Conservation (phyloP, 164 flowering plant species). For the Umbellularia californica region DNA sequence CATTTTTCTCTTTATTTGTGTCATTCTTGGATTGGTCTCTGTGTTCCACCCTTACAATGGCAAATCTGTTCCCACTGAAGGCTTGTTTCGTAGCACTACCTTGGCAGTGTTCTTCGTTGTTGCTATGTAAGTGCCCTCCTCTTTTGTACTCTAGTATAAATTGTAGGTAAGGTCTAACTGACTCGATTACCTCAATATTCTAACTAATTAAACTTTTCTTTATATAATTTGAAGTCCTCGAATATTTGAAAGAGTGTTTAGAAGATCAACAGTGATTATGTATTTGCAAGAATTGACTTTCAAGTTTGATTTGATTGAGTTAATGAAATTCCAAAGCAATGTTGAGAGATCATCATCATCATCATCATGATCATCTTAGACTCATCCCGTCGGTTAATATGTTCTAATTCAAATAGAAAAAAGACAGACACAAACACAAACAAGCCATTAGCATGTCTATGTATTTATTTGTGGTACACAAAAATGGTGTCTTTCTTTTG, state of each 20-base stretch:
- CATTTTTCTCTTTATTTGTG: constrained; percentile 31
- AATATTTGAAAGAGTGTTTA: background rate
- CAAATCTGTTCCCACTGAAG: constrained; percentile 52
- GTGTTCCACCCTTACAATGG: constrained; percentile 72
- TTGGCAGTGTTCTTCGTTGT: constrained; percentile 59
- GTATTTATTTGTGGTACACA: too few relatives aligned
- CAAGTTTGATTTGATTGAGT: too few relatives aligned
- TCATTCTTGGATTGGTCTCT: constrained; percentile 38
- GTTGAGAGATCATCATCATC: too few relatives aligned
- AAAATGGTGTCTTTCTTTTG: too few relatives aligned
- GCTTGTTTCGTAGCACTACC: constrained; percentile 52
- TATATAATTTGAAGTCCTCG: background rate
- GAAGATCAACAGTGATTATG: too few relatives aligned
- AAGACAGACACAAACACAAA: too few relatives aligned
- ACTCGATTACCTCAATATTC: background rate
- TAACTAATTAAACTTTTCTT: background rate
- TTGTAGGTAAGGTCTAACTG: background rate
- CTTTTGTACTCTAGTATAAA: background rate
- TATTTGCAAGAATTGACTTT: too few relatives aligned
- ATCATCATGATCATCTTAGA: too few relatives aligned
- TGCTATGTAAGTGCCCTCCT: constrained; percentile 54
- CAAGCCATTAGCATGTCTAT: too few relatives aligned
- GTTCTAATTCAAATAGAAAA: too few relatives aligned
- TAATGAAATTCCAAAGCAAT: too few relatives aligned
- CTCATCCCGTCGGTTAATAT: too few relatives aligned